Percentiles rank a stretch among this genome's conserved stretches.
Conservation (phyloP, 768 basidiomycete genomes). For the Xerocomus spinulosus region DNA sequence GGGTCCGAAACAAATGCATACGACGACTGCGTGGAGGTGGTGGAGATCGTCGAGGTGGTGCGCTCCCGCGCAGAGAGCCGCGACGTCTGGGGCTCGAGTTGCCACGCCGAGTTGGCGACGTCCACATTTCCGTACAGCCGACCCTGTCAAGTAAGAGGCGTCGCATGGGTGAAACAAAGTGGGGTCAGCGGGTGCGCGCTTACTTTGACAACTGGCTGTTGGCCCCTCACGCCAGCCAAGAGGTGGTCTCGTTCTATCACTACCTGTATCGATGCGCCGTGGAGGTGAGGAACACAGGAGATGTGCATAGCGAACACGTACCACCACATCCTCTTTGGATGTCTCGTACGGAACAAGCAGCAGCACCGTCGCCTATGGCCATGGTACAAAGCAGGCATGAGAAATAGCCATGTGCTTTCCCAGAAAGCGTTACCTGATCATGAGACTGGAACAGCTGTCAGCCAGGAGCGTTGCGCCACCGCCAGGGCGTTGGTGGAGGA, state of each 20-base stretch:
- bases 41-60: constrained; percentile 71
- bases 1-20: constrained; percentile 81
- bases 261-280: constrained; percentile 41
- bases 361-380: constrained; percentile 64
- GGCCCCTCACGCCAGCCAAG: constrained; percentile 67
- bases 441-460: constrained; percentile 54
- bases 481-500: not conserved
- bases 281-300: not conserved
- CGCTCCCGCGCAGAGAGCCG: constrained; percentile 57
- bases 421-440: constrained; percentile 57
- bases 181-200: constrained; percentile 10
- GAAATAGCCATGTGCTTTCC: constrained; percentile 7
- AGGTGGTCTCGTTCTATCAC: constrained; percentile 67
- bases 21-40: constrained; percentile 73
- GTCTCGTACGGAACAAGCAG: constrained; percentile 70
- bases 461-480: constrained; percentile 17
- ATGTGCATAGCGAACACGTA: constrained; percentile 30
- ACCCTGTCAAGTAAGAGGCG: constrained; percentile 43
- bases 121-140: constrained; percentile 69
- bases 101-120: constrained; percentile 66
- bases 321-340: constrained; percentile 66
- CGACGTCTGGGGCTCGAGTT: constrained; percentile 64
- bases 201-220: constrained; percentile 71
- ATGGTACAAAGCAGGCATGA: constrained; percentile 17
- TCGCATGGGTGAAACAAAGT: not conserved